Conservation (phyloP, 2,329 filamentous ascomycete genomes). For the Exophiala lecanii-corni region DNA sequence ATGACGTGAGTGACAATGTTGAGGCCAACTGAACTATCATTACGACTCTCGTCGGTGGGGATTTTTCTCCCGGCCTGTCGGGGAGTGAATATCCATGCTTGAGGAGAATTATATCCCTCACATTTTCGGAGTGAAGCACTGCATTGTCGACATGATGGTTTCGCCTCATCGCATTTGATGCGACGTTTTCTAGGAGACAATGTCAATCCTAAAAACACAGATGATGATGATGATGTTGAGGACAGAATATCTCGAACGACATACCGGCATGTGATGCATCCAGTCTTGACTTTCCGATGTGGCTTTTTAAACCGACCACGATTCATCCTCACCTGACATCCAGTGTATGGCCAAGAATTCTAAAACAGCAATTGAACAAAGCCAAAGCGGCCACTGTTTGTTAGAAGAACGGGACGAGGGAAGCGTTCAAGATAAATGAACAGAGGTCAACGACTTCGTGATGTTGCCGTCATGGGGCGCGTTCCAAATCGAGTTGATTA, state of each 20-base stretch:
- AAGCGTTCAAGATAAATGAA: too few relatives aligned
- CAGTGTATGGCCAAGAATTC: too few relatives aligned
- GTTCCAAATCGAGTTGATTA: too few relatives aligned
- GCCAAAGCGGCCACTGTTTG: too few relatives aligned
- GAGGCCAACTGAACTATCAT: background rate
- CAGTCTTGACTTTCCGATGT: constrained; percentile 24
- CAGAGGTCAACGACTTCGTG: too few relatives aligned
- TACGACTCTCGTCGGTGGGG: background rate
- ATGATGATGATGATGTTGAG: too few relatives aligned
- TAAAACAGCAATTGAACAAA: too few relatives aligned
- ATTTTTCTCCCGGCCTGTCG: background rate
- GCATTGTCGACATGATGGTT: constrained; percentile 21
- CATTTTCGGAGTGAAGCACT: constrained; percentile 19
- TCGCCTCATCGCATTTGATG: constrained; percentile 23
- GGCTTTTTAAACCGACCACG: constrained; percentile 21
- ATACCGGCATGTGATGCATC: constrained; percentile 23
- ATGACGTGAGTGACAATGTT: constrained; percentile 8
- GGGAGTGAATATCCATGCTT: constrained; percentile 22
- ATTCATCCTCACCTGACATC: too few relatives aligned
- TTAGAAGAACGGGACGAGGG: too few relatives aligned
- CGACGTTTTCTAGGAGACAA: constrained; percentile 16
- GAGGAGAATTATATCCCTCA: constrained; percentile 21
- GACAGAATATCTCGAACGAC: background rate
- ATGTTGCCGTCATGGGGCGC: too few relatives aligned
- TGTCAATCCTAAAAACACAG: too few relatives aligned